Conservation (phyloP, 305 asterid species). For the Fraxinus angustifolia region DNA sequence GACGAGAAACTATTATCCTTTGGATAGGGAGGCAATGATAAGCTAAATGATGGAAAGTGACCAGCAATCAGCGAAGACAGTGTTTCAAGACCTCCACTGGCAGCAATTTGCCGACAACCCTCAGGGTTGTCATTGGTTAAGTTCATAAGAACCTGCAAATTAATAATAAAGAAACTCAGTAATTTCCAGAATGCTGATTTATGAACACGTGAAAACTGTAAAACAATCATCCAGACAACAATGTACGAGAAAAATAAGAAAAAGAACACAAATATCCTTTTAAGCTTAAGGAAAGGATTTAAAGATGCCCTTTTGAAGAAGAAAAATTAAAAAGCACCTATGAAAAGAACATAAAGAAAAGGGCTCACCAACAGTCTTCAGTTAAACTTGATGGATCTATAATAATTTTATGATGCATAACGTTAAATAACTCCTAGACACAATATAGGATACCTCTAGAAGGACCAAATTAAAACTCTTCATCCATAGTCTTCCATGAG, state of each 20-base stretch:
- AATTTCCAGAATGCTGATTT: constrained; percentile 13
- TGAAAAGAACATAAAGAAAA: background rate
- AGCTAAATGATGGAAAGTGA: constrained; percentile 71
- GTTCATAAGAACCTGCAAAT: constrained; percentile 87
- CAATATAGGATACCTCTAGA: background rate
- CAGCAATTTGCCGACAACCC: constrained; percentile 91
- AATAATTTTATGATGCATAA: background rate
- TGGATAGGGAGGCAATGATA: constrained; percentile 26
- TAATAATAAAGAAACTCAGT: constrained; percentile 14
- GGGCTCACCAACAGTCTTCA: background rate
- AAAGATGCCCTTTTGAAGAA: background rate
- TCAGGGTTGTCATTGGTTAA: constrained; percentile 80
- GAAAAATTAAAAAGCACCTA: background rate
- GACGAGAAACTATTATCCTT: constrained; percentile 32
- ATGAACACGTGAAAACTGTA: background rate
- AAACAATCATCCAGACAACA: background rate
- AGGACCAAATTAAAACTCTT: background rate
- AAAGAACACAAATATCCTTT: background rate
- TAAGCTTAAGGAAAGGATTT: background rate
- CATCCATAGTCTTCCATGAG: background rate
- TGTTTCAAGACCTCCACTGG: constrained; percentile 73
- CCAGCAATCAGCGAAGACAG: constrained; percentile 72
- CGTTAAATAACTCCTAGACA: background rate
- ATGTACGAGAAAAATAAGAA: background rate
- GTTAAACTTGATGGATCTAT: background rate